Evolutionary conservation across 306 rosid species (phyloP), one percentile per base, ranked within the genome.

Genomic region (Phaseolus lunatus): DNA sequence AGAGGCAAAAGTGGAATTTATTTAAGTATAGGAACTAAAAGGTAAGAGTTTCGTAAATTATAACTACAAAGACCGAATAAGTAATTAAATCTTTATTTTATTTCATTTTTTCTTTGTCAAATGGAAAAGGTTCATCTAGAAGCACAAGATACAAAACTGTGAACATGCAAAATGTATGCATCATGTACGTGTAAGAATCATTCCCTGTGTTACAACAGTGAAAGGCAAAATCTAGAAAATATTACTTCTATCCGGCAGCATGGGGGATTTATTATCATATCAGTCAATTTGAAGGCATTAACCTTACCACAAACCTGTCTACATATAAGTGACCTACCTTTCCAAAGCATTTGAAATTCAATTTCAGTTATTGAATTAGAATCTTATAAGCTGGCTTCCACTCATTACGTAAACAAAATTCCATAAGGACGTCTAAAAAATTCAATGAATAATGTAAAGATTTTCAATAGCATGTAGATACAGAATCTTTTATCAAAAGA

Each of bases 121-220:
- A 16, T 26, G 64, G 59, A 20, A 58, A 23, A 85, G 61, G 52
- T 53, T 70, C 43, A 78, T 65, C 67, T 35, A 78, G 8, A 58
- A 24, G 71, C n/a, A 23, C 3, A 15, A 15, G 56, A 50, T 52
- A 52, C 73, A 75, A 3, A 29, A 43, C 71, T 73, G 19, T 41
- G 26, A 67, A 66, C 53, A 75, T 49, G 77, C 72, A 50, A 83
- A 74, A 74, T 19, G 15, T 20, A 71, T 39, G 29, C 35, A 69
- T 45, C 67, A 62, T 61, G 78, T 3, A 76, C 71, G 61, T 27
- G 59, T 9, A 70, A 72, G 57, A 71, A 84, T 29, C 48, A 58
- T 66, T 50, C 57, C 77, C 74, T 4, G 52, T 15, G 70, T 57
- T 29, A 58, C 29, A 50, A 61, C 10, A 69, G 20, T 14, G 19